Evolutionary conservation across 1,284 basidiomycete genomes (phyloP), one percentile per base, ranked within the genome.

Genomic region (Phellinidium pouzarii): DNA sequence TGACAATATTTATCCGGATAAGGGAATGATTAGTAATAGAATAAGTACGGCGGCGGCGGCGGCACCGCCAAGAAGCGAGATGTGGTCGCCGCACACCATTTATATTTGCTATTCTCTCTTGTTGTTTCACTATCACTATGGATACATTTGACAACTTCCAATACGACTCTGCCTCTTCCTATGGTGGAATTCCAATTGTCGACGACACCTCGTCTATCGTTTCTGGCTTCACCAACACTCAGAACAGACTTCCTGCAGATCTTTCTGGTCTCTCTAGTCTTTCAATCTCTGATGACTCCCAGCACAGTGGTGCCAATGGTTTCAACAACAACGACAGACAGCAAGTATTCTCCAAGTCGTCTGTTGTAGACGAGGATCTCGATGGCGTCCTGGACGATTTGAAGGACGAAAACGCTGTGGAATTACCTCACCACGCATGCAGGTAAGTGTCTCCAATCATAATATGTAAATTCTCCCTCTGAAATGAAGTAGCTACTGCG

Each of bases 351-450:
- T 54, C 54, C 27, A 57, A 65, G 43, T 26, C 53, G 12, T 68
- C 65, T 17, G 73, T 74, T 25, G 69, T 87, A 52, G 88, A 93
- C 55, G 87, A 91, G 50, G 90, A 91, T 61, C 87, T 91, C 59
- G 91, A 94, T 65, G 87, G 81, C 17, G 86, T 89, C 42, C 70
- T 93, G 49, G 91, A 94, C 61, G 90, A 94, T 65, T 68, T 93
- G 62, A 89, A 90, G 65, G 90, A 94, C 57, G 91, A 93, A 59
- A 76, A 83, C 27, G 80, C 83, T 34, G 77, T 94, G 20, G 91
- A 95, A 70, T 66, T 93, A 50, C 91, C 90, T 1, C 80, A 84
- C 34, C 93, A 96, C 69, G 94, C 94, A 8, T 96, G 94, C 88
- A 93, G 89, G 92, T 93, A 58, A 62, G 84, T 55, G 23, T 37